Evolutionary conservation across 257 asterid genomes (phyloP).

Genomic region (Buddleja alternifolia): DNA sequence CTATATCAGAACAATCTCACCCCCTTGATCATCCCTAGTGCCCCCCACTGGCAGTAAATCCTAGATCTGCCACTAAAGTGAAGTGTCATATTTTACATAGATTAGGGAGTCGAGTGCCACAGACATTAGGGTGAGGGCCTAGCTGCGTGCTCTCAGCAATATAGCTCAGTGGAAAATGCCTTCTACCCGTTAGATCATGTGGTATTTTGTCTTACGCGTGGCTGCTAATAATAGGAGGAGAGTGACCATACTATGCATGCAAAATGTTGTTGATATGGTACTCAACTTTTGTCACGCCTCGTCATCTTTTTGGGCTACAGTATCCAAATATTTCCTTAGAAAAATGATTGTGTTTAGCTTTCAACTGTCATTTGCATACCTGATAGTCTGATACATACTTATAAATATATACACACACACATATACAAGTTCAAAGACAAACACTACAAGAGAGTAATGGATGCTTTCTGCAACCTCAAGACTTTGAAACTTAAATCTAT

Average conservation of each 20-base stretch:
- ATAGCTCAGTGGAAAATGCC: too few relatives aligned
- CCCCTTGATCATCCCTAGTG: too few relatives aligned
- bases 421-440: neutral
- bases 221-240: slow-evolving; percentile 15
- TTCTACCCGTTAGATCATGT: too few relatives aligned
- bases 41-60: too few relatives aligned
- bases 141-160: too few relatives aligned
- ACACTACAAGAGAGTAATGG: slow-evolving; percentile 12
- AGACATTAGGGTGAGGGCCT: too few relatives aligned
- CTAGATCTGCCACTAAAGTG: too few relatives aligned
- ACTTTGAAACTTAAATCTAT: too few relatives aligned
- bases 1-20: too few relatives aligned
- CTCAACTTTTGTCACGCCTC: slow-evolving; percentile 42
- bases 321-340: neutral
- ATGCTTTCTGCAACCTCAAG: neutral
- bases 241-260: slow-evolving; percentile 33
- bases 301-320: slow-evolving; percentile 32
- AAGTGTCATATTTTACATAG: too few relatives aligned
- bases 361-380: neutral
- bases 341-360: slow-evolving; percentile 25
- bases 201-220: neutral
- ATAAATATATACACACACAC: too few relatives aligned
- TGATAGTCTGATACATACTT: neutral
- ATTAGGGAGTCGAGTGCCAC: too few relatives aligned
- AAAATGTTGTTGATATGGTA: neutral